phyloP scores from a whole-genome alignment of 441 rosid genomes.

The Macaranga tanarius region DNA sequence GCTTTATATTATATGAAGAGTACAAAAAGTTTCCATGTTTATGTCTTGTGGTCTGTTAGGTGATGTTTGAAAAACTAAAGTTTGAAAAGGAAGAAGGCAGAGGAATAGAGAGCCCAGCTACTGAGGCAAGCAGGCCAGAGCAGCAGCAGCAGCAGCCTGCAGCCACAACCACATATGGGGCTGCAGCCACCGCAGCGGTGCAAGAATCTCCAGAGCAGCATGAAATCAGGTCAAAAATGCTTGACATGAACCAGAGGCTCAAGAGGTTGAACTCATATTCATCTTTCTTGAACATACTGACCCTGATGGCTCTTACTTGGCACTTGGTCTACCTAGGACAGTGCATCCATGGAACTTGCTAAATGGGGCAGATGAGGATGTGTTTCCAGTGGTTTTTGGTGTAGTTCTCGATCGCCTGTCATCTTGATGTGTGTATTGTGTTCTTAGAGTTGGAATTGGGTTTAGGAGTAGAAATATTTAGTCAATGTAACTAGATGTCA shows the following conservation, averaged over 20 bases:
- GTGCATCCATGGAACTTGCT: conserved; percentile 32
- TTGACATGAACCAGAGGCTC: conserved; percentile 45
- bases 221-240: conserved; percentile 29
- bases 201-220: conserved; percentile 32
- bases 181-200: background rate
- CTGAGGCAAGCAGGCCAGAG: conserved; percentile 17
- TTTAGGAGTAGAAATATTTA: background rate
- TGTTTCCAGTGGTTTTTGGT: background rate
- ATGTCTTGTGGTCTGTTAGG: conserved; percentile 23
- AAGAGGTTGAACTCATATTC: conserved; percentile 68
- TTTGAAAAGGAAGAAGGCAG: conserved; percentile 74
- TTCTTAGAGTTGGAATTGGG: background rate
- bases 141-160: background rate
- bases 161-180: background rate
- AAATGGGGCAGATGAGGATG: background rate
- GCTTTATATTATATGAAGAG: background rate
- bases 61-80: conserved; percentile 73
- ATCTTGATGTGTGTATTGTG: background rate
- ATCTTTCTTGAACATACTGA: conserved; percentile 51
- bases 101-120: conserved; percentile 34
- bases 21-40: no score
- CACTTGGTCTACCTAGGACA: conserved; percentile 63
- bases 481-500: background rate
- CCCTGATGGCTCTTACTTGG: conserved; percentile 62
- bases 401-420: background rate